Conservation (phyloP, 352 stramenopile species). For the Globisporangium yorkense region DNA sequence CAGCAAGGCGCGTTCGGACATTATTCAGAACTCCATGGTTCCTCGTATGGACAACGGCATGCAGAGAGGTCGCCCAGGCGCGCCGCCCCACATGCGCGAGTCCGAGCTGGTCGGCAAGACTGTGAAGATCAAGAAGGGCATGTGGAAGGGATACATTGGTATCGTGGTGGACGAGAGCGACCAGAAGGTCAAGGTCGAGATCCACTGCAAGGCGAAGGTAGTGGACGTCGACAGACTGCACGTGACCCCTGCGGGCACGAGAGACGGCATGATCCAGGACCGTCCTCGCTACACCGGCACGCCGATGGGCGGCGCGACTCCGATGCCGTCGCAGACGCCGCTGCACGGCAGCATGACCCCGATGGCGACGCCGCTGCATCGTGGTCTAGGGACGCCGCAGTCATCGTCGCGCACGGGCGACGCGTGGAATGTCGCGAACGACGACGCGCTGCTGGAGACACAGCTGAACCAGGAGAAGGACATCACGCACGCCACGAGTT, state of each 20-base stretch:
- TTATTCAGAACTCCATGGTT: slow-evolving; percentile 82
- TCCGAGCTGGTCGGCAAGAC: slow-evolving; percentile 85
- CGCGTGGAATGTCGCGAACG: slow-evolving; percentile 85
- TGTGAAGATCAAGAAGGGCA: slow-evolving; percentile 89
- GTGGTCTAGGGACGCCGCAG: slow-evolving; percentile 66
- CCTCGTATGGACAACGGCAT: slow-evolving; percentile 45
- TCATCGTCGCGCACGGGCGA: slow-evolving; percentile 55
- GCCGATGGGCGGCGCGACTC: slow-evolving; percentile 72
- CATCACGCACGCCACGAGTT: slow-evolving; percentile 85
- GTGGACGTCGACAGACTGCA: slow-evolving; percentile 83
- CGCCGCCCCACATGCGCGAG: slow-evolving; percentile 36
- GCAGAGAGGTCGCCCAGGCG: slow-evolving; percentile 31
- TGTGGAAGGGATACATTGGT: slow-evolving; percentile 91
- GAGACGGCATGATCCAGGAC: slow-evolving; percentile 72
- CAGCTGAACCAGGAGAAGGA: slow-evolving; percentile 89
- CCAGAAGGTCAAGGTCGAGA: slow-evolving; percentile 89
- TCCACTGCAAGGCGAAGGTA: slow-evolving; percentile 87
- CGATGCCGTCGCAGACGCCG: slow-evolving; percentile 76
- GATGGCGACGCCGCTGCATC: slow-evolving; percentile 85
- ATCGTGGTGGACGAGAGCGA: slow-evolving; percentile 88
- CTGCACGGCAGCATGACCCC: slow-evolving; percentile 84
- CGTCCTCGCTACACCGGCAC: slow-evolving; percentile 64
- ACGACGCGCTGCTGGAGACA: slow-evolving; percentile 79
- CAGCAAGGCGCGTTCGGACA: slow-evolving; percentile 81
- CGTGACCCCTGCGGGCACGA: slow-evolving; percentile 68